These are phyloP conservation scores for Geoglossum cookeanum DNA, from an alignment of 2,329 filamentous ascomycete genomes.

Conservation along the genomic window DNA sequence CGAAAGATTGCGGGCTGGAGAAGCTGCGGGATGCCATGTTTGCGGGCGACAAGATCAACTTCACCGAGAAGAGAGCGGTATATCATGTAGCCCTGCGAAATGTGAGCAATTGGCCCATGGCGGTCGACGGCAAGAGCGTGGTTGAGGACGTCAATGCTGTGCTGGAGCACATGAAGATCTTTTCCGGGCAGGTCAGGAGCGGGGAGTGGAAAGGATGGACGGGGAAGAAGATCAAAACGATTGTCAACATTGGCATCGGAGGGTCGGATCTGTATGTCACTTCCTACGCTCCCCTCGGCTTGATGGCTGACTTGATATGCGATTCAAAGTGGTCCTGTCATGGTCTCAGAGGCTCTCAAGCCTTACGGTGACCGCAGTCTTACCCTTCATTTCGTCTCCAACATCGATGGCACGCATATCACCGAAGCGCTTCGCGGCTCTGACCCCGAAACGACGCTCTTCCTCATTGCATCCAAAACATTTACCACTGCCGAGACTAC, in stretches of 20 bases:
- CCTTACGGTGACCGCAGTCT: slow-evolving; percentile 71
- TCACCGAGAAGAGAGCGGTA: slow-evolving; percentile 89
- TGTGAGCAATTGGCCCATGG: slow-evolving; percentile 57
- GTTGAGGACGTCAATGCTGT: slow-evolving; percentile 85
- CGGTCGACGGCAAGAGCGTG: slow-evolving; percentile 83
- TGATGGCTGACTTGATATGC: slow-evolving; percentile 13
- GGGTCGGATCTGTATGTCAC: slow-evolving; percentile 81
- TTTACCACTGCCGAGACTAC: slow-evolving; percentile 96
- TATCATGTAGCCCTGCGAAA: slow-evolving; percentile 93
- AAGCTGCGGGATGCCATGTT: slow-evolving; percentile 96
- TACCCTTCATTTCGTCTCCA: slow-evolving; percentile 95
- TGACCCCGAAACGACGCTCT: slow-evolving; percentile 94
- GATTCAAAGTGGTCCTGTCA: slow-evolving; percentile 62
- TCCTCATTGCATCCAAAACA: slow-evolving; percentile 96
- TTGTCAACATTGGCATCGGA: slow-evolving; percentile 95
- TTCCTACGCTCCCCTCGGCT: background rate
- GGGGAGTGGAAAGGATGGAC: slow-evolving; percentile 95
- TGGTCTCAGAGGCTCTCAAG: slow-evolving; percentile 97
- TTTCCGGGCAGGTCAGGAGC: slow-evolving; percentile 83
- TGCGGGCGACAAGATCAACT: slow-evolving; percentile 95
- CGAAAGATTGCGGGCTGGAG: slow-evolving; percentile 77
- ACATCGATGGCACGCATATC: slow-evolving; percentile 97
- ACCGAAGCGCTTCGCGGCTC: slow-evolving; percentile 77
- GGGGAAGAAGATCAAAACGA: slow-evolving; percentile 90
- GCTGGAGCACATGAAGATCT: slow-evolving; percentile 94